Evolutionary conservation across 2,329 filamentous ascomycete species (phyloP).

Genomic region (Parafenestella ontariensis): DNA sequence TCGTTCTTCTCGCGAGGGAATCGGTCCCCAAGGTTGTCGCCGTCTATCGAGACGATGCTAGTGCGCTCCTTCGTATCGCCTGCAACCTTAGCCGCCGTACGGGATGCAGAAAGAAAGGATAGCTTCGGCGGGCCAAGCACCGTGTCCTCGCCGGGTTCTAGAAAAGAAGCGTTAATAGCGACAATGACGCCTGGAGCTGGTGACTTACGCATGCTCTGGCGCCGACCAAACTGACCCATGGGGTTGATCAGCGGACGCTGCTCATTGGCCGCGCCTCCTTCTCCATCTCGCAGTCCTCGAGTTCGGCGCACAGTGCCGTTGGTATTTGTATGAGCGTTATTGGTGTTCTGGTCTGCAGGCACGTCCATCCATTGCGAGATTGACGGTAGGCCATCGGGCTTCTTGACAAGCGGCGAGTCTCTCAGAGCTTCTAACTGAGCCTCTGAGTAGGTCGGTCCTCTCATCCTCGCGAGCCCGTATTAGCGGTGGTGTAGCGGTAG

Average conservation of each 20-base stretch:
- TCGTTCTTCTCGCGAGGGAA: conserved; percentile 43
- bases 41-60: conserved; percentile 44
- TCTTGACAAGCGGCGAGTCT: conserved; percentile 82
- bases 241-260: conserved; percentile 42
- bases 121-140: conserved; percentile 85
- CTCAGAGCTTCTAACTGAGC: conserved; percentile 78
- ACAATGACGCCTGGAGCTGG: conserved; percentile 51
- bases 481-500: conserved; percentile 10
- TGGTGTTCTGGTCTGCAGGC: conserved; percentile 34
- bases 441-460: conserved; percentile 66
- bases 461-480: conserved; percentile 33
- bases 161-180: conserved; percentile 40
- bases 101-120: conserved; percentile 79
- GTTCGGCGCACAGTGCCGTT: conserved; percentile 33
- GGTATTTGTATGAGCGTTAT: conserved; percentile 33
- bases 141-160: conserved; percentile 76
- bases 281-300: conserved; percentile 36
- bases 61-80: conserved; percentile 48
- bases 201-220: conserved; percentile 54
- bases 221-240: conserved; percentile 46
- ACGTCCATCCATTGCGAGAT: conserved; percentile 97
- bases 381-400: conserved; percentile 79
- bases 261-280: conserved; percentile 32
- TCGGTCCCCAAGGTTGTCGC: conserved; percentile 48
- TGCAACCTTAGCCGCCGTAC: conserved; percentile 53